Base-by-base conservation (phyloP, 2,329 filamentous ascomycete species). In the Metarhizium humberi region DNA sequence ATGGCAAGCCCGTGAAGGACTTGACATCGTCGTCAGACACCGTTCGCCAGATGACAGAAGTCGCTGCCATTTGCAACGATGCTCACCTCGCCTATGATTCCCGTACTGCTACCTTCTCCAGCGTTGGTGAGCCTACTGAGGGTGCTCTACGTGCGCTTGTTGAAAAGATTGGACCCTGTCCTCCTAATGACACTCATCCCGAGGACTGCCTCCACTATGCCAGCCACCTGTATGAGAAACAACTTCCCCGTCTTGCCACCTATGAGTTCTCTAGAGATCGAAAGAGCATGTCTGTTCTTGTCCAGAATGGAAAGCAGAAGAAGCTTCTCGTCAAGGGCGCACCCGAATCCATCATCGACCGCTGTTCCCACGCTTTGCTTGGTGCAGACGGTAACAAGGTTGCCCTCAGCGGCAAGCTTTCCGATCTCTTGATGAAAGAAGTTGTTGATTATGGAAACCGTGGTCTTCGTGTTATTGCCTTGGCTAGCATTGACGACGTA, bases 271-370 rank as follows among this genome's bases (percentile, higher is more conserved):
- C 94, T 1, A 86, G 94, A 64, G 94, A 99, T 72, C 85, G 94
- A 59, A 99, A 99, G 82, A 97, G 92, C 73, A 99, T 99, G 94
- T 99, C 94, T 50, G 95, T 99, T 40, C 76, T 97, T 57, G 90
- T 95, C 59, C 81, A 87, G 61, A 79, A 81, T 54, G 86, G 81
- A 55, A 77, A 78, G 51, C 73, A 84, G 53, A 84, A 94, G 74
- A 91, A 87, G 69, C 84, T 99, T 11, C 80, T 99, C 51, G 92
- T 99, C 61, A 99, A 99, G 75, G 94, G 94, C 64, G 94, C 95
- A 20, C 94, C 94, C 6, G 94, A 99, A 72, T 90, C 91, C 13
- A 86, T 99, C 63, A 81, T 99, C 59, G 92, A 96, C 64, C 88
- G 95, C 57, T 99, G 94, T 77, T 87, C 90, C 51, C 84, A 92